Conservation (phyloP, 441 rosid genomes). For the Macaranga tanarius region DNA sequence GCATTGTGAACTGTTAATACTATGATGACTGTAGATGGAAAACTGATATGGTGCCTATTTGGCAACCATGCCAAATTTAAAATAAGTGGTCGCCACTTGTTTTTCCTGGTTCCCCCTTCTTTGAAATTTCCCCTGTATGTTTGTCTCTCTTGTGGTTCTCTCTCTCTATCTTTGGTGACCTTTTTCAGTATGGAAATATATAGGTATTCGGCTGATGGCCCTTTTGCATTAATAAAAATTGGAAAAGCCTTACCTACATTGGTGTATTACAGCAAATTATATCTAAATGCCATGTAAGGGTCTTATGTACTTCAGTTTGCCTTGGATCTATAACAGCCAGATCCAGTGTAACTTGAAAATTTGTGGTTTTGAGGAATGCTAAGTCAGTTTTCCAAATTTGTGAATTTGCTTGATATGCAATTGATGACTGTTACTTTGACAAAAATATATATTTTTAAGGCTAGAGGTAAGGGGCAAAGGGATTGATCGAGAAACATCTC, state of each 20-base stretch:
- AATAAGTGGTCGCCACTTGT: background rate
- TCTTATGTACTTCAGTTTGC: no score
- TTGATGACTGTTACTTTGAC: background rate
- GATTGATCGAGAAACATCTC: no score
- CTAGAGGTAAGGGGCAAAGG: no score
- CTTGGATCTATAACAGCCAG: no score
- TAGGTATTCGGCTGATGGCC: no score
- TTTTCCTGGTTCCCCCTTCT: background rate
- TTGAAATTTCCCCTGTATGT: background rate
- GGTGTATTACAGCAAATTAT: no score
- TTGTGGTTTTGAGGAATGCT: background rate
- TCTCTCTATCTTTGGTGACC: background rate
- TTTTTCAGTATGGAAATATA: no score
- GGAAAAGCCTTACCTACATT: no score
- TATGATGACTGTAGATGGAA: background rate
- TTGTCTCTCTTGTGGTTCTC: background rate
- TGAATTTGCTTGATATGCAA: background rate
- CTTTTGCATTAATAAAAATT: no score
- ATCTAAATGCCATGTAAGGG: no score
- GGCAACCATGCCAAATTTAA: background rate
- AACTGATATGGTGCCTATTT: background rate
- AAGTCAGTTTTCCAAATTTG: no score
- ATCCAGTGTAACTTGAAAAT: background rate
- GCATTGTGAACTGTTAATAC: background rate
- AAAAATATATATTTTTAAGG: no score